Conservation (phyloP, 371 early-diverging fungal species). For the Lichtheimia ornata region DNA sequence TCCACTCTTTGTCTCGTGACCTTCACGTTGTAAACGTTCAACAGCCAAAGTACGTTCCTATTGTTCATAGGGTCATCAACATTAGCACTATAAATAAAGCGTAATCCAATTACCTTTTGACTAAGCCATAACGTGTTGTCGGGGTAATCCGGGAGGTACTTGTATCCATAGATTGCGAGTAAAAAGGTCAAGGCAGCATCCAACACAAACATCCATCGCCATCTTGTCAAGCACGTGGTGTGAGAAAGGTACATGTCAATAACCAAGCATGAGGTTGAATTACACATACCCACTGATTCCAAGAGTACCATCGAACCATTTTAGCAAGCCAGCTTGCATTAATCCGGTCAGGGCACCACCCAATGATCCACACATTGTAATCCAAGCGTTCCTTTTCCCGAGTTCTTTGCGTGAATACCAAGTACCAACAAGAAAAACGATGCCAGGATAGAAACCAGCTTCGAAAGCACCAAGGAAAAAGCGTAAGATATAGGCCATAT, state of each 20-base stretch:
- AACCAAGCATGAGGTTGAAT: no score
- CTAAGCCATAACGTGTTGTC: conserved; percentile 43
- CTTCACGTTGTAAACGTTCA: no score
- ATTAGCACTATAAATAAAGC: no score
- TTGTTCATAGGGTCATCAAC: no score
- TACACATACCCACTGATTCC: conserved; percentile 47
- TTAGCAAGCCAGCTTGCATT: conserved; percentile 46
- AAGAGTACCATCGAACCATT: conserved; percentile 44
- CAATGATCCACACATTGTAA: conserved; percentile 44
- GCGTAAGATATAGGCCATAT: conserved; percentile 50
- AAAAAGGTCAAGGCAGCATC: conserved; percentile 36
- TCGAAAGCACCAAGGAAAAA: conserved; percentile 62
- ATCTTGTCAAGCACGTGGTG: conserved; percentile 17
- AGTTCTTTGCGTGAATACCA: conserved; percentile 56
- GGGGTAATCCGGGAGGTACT: conserved; percentile 46
- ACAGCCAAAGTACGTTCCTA: no score
- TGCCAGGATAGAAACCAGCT: conserved; percentile 65
- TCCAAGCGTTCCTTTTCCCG: conserved; percentile 36
- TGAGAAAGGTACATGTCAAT: background rate
- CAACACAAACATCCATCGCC: conserved; percentile 54
- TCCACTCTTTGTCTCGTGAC: no score
- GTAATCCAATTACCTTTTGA: conserved; percentile 18
- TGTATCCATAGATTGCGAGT: conserved; percentile 31
- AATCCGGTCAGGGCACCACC: conserved; percentile 46
- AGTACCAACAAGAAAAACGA: conserved; percentile 46